A percentile compares a stretch with the other conserved stretches of the same genome.
These are phyloP conservation scores for Boletus rubescentipes DNA, from an alignment of 768 basidiomycete species.

Conservation along the genomic window DNA sequence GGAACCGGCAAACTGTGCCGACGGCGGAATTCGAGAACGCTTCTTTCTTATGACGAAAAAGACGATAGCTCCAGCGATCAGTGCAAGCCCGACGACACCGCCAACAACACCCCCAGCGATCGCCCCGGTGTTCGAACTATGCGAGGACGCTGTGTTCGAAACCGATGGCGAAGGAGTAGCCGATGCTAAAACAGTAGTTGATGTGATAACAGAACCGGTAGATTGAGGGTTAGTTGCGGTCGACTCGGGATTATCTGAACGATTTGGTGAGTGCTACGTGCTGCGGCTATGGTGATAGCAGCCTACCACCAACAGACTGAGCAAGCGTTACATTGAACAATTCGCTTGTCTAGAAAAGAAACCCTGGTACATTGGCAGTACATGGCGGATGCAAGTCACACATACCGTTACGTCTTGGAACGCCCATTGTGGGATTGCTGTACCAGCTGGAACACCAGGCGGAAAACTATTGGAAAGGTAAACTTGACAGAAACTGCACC, in stretches of 20 bases:
- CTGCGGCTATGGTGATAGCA: neutral
- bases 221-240: conserved; percentile 36
- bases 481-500: neutral
- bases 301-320: conserved; percentile 28
- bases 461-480: conserved; percentile 41
- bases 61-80: conserved; percentile 38
- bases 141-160: conserved; percentile 2
- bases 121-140: conserved; percentile 43
- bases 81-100: conserved; percentile 52
- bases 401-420: conserved; percentile 53
- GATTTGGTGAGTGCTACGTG: neutral
- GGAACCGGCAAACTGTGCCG: conserved; percentile 10
- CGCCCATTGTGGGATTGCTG: conserved; percentile 61
- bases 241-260: conserved; percentile 44
- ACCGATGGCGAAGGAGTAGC: conserved; percentile 13
- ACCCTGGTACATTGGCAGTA: conserved; percentile 1
- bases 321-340: conserved; percentile 43
- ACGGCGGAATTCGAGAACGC: conserved; percentile 23
- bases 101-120: conserved; percentile 66
- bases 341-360: conserved; percentile 31
- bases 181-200: conserved; percentile 17
- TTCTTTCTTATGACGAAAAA: conserved; percentile 39
- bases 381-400: neutral
- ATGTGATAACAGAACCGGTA: conserved; percentile 16
- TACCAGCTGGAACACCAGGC: conserved; percentile 44